Evolutionary conservation across 2,329 filamentous ascomycete species (phyloP), one percentile per base, ranked within the genome.

Genomic region (Nemania sp.): DNA sequence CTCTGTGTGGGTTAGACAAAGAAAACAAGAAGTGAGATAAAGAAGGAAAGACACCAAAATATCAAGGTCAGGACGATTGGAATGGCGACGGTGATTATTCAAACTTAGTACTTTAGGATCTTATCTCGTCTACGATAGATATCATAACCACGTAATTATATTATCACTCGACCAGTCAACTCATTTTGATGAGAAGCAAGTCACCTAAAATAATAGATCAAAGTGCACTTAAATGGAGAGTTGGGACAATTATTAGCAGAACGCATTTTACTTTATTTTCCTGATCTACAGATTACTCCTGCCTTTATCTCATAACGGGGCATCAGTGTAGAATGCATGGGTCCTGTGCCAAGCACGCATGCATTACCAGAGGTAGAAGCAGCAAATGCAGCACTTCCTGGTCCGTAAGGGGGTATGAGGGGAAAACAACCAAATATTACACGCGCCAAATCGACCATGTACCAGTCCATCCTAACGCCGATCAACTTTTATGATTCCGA

Each of bases 401-500:
- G 46, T 57, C 49, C 60, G 56, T 57, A 60, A 60, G 65, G 66
- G 65, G 66, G 65, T 69, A 68, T 66, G 67, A 63, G 60, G 61
- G 59, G 67, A 66, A 68, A 61, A 61, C 52, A 57, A 26, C 42
- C 46, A 51, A 56, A 52, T 41, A 65, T 64, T 55, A 64, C 63
- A 62, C 62, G 59, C 63, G 61, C 61, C 61, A 54, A 59, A 61
- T 57, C 61, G 59, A 68, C 69, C 59, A 36, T 64, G 62, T 49
- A 61, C 67, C 70, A 69, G 70, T 73, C 69, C 70, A 72, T 73
- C 69, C 71, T 67, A 67, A 68, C 67, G 68, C 71, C 68, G 63
- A 69, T 66, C 62, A 69, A 70, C 69, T 75, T 76, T 76, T 73
- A 42, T 68, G 59, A 64, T 67, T 68, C 69, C 67, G 62, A 55